These are phyloP conservation scores for Ogataea polymorpha DNA, from an alignment of 805 yeast genomes.

Conservation along the genomic window DNA sequence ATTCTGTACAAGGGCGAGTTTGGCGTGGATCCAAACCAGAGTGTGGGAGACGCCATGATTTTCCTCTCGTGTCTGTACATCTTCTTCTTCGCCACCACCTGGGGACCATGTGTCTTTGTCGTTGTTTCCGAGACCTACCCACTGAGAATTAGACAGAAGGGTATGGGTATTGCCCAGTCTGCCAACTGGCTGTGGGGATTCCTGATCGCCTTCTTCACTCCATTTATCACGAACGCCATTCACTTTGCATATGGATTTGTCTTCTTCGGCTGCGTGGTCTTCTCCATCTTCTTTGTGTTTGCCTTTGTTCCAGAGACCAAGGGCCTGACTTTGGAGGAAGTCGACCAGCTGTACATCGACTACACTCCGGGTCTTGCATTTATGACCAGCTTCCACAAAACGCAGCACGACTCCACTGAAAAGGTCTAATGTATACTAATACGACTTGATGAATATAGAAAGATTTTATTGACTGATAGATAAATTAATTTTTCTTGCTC, in stretches of 20 bases:
- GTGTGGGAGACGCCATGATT: slow-evolving; percentile 63
- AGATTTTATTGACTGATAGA: background rate
- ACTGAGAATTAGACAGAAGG: slow-evolving; percentile 57
- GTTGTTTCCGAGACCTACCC: slow-evolving; percentile 69
- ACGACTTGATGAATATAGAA: slow-evolving; percentile 3
- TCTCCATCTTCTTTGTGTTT: slow-evolving; percentile 51
- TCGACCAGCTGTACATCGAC: slow-evolving; percentile 47
- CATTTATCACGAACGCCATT: slow-evolving; percentile 51
- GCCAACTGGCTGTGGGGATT: slow-evolving; percentile 65
- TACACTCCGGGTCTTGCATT: slow-evolving; percentile 33
- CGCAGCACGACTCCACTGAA: slow-evolving; percentile 3
- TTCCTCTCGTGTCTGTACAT: slow-evolving; percentile 62
- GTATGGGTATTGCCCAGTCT: slow-evolving; percentile 63
- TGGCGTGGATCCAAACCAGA: slow-evolving; percentile 39
- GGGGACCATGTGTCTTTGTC: slow-evolving; percentile 71
- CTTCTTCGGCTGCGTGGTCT: slow-evolving; percentile 52
- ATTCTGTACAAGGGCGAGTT: slow-evolving; percentile 40
- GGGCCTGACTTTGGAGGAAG: slow-evolving; percentile 55
- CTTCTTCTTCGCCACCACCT: slow-evolving; percentile 67
- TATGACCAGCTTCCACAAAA: slow-evolving; percentile 23
- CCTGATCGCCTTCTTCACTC: slow-evolving; percentile 56
- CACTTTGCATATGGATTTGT: slow-evolving; percentile 58
- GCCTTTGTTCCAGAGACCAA: slow-evolving; percentile 54
- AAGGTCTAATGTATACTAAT: slow-evolving; percentile 2
- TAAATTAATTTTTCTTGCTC: slow-evolving; percentile 3